Evolutionary conservation across 495 filamentous ascomycete species (phyloP), one percentile per base, ranked within the genome.

Genomic region (Xylaria sp.): DNA sequence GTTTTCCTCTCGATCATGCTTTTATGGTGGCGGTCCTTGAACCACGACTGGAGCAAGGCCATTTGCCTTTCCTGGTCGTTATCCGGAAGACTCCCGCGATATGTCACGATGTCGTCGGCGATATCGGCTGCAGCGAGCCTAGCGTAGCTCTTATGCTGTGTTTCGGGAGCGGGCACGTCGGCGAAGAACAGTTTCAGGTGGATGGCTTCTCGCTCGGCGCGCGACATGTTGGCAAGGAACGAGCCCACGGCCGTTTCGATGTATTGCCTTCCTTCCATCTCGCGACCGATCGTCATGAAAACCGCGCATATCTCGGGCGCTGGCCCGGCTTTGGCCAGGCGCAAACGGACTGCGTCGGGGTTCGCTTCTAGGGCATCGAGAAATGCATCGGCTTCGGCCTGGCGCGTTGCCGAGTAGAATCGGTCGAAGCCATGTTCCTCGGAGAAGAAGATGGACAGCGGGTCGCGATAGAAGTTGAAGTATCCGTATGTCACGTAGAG

Each of bases 381-480:
- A 46, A 77, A 82, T 3, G 68, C 72, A 21, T 78, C 72, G 11
- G 80, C 78, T 50, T 81, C 72, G 12, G 69, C 62, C 62, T 81
- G 77, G 19, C 80, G 76, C 48, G 72, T 74, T 29, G 72, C 72
- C 24, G 81, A 83, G 73, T 84, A 83, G 68, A 78, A 75, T 50
- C 73, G 76, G 35, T 82, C 78, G 74, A 79, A 82, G 61, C 77
- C 80, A 72, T 76, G 71, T 3, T 82, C 67, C 26, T 75, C 76
- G 44, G 73, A 75, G 72, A 82, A 83, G 70, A 83, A 83, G 40
- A 80, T 79, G 61, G 80, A 82, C 6, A 82, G 75, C 9, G 81
- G 82, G 63, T 84, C 79, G 69, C 82, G 81, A 73, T 81, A 84
- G 52, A 81, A 82, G 58, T 74, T 69, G 48, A 76, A 52, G 7